Evolutionary conservation across 768 basidiomycete species (phyloP).

Genomic region (Kockovaella imperatae): DNA sequence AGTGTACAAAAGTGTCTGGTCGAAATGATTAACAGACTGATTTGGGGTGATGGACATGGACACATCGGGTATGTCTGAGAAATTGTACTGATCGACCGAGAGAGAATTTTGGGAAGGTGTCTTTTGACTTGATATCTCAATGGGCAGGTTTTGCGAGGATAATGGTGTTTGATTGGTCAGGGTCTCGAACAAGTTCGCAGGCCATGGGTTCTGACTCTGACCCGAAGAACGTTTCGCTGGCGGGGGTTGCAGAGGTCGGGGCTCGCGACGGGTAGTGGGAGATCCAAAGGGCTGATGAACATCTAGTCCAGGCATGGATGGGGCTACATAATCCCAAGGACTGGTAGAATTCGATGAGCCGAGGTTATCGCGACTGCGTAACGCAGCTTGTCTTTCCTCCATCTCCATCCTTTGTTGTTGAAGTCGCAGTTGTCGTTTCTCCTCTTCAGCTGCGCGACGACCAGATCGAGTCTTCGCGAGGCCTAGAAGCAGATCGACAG

Average conservation of each 20-base stretch:
- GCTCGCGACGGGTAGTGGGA: constrained; percentile 11
- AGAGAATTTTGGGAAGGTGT: no score
- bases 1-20: no score
- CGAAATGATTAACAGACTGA: no score
- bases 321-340: constrained; percentile 42
- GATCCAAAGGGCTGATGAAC: constrained; percentile 41
- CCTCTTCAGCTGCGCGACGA: constrained; percentile 37
- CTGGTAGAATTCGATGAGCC: constrained; percentile 5
- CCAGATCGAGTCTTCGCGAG: constrained; percentile 36
- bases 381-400: constrained; percentile 22
- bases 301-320: constrained; percentile 41
- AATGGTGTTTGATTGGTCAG: no score
- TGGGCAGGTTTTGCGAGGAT: no score
- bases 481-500: constrained; percentile 35
- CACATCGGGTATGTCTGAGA: no score
- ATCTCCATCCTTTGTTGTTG: constrained; percentile 32
- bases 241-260: constrained; percentile 38
- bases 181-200: no score
- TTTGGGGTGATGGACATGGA: no score
- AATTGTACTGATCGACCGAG: no score
- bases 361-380: constrained; percentile 2
- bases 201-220: neutral
- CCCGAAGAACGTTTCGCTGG: constrained; percentile 7
- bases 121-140: no score
- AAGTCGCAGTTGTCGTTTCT: constrained; percentile 27